A percentile compares a stretch with the other conserved stretches of the same genome.
Evolutionary conservation across 1,284 basidiomycete species (phyloP).

Genomic region (Cutaneotrichosporon sp.): DNA sequence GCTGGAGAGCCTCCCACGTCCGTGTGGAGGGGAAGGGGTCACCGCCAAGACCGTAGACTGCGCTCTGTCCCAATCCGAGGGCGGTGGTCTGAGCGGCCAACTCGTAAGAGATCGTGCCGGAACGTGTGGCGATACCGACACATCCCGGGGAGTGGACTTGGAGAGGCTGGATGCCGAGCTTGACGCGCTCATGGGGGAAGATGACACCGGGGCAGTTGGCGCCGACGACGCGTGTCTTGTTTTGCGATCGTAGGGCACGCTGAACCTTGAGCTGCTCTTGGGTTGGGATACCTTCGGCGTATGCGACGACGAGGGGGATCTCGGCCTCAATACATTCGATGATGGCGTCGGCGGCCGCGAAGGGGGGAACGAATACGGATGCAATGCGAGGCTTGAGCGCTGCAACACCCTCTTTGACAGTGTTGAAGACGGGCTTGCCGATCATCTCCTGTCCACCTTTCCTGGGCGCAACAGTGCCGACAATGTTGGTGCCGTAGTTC

Average conservation of each 20-base stretch:
- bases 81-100: constrained; percentile 90
- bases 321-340: constrained; percentile 93
- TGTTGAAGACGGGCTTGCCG: constrained; percentile 85
- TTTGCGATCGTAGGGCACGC: constrained; percentile 84
- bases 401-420: constrained; percentile 70
- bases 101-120: constrained; percentile 76
- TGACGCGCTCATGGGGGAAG: constrained; percentile 75
- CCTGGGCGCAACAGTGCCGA: constrained; percentile 90
- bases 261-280: constrained; percentile 63
- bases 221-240: constrained; percentile 83
- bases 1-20: constrained; percentile 78
- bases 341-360: constrained; percentile 79
- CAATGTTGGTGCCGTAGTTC: constrained; percentile 81
- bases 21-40: constrained; percentile 86
- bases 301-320: constrained; percentile 85
- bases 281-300: constrained; percentile 84
- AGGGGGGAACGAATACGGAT: constrained; percentile 22
- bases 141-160: constrained; percentile 88
- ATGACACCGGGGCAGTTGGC: constrained; percentile 93
- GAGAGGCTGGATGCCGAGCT: constrained; percentile 96
- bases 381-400: constrained; percentile 26
- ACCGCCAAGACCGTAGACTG: constrained; percentile 92
- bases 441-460: constrained; percentile 89
- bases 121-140: constrained; percentile 87
- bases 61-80: constrained; percentile 87